These are phyloP conservation scores for Gossypium gossypioides DNA, from an alignment of 441 rosid genomes.

Conservation along the genomic window DNA sequence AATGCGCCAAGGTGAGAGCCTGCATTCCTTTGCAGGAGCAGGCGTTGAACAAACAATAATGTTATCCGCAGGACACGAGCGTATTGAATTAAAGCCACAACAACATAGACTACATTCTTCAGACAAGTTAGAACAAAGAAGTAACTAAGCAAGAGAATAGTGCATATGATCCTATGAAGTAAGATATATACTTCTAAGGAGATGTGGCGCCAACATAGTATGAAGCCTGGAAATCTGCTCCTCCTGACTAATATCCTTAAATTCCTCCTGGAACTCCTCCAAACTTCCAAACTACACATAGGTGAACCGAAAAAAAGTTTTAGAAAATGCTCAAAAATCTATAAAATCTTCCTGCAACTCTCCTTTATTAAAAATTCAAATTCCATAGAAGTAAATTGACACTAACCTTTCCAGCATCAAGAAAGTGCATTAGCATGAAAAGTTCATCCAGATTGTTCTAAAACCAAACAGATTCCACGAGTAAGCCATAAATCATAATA, in stretches of 20 bases:
- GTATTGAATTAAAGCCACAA: neutral
- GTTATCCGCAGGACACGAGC: neutral
- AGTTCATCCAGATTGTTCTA: slow-evolving; percentile 99
- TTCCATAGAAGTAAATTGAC: slow-evolving; percentile 9
- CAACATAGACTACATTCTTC: neutral
- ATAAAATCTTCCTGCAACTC: slow-evolving; percentile 5
- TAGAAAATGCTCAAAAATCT: neutral
- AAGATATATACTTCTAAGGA: slow-evolving; percentile 64
- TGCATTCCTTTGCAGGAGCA: neutral
- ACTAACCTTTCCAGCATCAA: slow-evolving; percentile 97
- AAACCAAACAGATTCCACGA: slow-evolving; percentile 25
- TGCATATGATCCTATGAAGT: slow-evolving; percentile 9
- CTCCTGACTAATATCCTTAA: slow-evolving; percentile 95
- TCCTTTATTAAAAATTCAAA: slow-evolving; percentile 14
- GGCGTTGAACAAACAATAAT: neutral
- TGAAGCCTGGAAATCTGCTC: slow-evolving; percentile 93
- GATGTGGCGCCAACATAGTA: slow-evolving; percentile 94
- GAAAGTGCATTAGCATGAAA: slow-evolving; percentile 99
- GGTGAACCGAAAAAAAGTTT: slow-evolving; percentile 16
- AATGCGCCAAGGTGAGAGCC: neutral
- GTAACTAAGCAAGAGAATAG: neutral
- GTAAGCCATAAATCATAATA: slow-evolving; percentile 16
- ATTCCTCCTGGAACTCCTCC: slow-evolving; percentile 98
- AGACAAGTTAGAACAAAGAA: neutral
- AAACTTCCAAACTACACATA: slow-evolving; percentile 74